Percentiles rank a stretch among this genome's conserved stretches.
These are phyloP conservation scores for Rhododendron williamsianum DNA, from an alignment of 148 eudicot genomes.

Conservation along the genomic window DNA sequence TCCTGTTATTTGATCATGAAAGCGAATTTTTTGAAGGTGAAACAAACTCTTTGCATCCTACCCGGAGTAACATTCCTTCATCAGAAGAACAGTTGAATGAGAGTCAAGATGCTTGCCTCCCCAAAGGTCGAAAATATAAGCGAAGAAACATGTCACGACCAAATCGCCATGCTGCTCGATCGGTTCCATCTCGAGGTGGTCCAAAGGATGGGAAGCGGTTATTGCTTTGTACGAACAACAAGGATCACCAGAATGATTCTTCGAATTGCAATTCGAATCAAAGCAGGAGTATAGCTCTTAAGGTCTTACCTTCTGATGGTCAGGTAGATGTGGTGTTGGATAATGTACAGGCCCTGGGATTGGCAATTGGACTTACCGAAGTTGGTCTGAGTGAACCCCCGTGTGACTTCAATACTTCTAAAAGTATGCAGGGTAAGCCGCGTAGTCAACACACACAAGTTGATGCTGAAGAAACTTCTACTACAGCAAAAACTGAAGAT, in stretches of 20 bases:
- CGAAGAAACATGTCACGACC: slow-evolving; percentile 68
- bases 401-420: slow-evolving; percentile 23
- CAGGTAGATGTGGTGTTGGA: slow-evolving; percentile 46
- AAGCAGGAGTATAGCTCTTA: slow-evolving; percentile 16
- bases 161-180: slow-evolving; percentile 67
- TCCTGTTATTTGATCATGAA: slow-evolving; percentile 68
- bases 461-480: slow-evolving; percentile 24
- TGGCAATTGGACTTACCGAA: slow-evolving; percentile 22
- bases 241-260: slow-evolving; percentile 13
- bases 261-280: slow-evolving; percentile 21
- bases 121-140: slow-evolving; percentile 68
- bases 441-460: slow-evolving; percentile 25
- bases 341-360: slow-evolving; percentile 31
- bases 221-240: slow-evolving; percentile 17
- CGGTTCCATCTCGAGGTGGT: slow-evolving; percentile 44
- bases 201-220: slow-evolving; percentile 26
- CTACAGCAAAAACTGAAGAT: slow-evolving; percentile 29
- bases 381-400: slow-evolving; percentile 26
- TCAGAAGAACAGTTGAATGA: slow-evolving; percentile 60
- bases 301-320: slow-evolving; percentile 33
- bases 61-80: slow-evolving; percentile 36
- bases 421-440: slow-evolving; percentile 29
- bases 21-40: slow-evolving; percentile 48
- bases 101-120: slow-evolving; percentile 43
- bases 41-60: slow-evolving; percentile 34